Base-by-base conservation (phyloP, 805 yeast species). In the Barnettozyma vustinii region DNA sequence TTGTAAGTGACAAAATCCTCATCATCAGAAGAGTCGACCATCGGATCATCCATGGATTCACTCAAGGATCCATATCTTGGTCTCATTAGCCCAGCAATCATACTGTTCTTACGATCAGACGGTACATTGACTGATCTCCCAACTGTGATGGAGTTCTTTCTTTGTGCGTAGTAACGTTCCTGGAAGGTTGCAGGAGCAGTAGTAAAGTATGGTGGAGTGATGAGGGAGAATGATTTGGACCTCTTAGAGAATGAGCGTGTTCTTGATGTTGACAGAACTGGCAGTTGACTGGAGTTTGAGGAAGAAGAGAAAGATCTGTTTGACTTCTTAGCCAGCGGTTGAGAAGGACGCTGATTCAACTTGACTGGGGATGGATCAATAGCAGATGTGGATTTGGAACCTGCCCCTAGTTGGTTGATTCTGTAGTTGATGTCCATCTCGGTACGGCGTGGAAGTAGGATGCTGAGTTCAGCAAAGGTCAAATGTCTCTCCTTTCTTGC, bases 371-470 rank as follows among this genome's bases (percentile, higher is more conserved):
- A 37, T 32, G 26, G 44, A 13, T 43, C 40, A 8, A 26, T 21
- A 20, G 5, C n/a, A 35, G 23, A 19, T 32, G 15, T 16, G 30
- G 26, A 15, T 41, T 42, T 32, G 42, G 26, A 44, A 46, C 44
- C 42, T 8, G 42, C 39, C 18, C 70, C 73, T 37, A 81, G 61
- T 45, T 72, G 66, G 44, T 72, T 77, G 20, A 85, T 77, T 52
- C 94, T 72, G 36, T 75, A 65, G 72, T 78, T 73, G 40, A 89
- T 89, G 56, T 87, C 94, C n/a, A 72, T 72, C 61, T 85, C 90
- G 0, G 94, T 74, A 54, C 88, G 77, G 49, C 75, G 76, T 15
- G 94, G 92, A 40, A 89, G 69, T 46, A 89, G 66, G 32, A 88
- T 82, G 15, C 84, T 75, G 36, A 89, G 69, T 65, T 89, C 96